A percentile compares a stretch with the other conserved stretches of the same genome.
Evolutionary conservation across 805 yeast genomes (phyloP).

Genomic region (Wickerhamomyces queroliae): DNA sequence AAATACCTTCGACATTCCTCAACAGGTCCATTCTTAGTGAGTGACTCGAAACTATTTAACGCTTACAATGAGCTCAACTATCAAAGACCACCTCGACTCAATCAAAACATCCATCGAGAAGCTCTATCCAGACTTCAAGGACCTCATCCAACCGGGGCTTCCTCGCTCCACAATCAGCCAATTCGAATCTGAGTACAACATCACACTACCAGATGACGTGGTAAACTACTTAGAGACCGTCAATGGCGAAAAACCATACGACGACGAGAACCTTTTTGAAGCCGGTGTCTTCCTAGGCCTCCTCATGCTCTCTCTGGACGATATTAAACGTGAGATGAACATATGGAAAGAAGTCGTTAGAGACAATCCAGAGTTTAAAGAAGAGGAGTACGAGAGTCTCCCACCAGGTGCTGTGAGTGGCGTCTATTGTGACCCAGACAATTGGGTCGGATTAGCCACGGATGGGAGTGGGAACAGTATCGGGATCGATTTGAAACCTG

Average conservation of each 20-base stretch:
- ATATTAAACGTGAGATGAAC: slow-evolving; percentile 7
- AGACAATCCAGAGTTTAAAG: slow-evolving; percentile 8
- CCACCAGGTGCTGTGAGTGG: slow-evolving; percentile 8
- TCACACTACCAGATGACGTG: background rate
- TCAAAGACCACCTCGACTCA: background rate
- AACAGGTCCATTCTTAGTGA: too few relatives aligned
- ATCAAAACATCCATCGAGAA: background rate
- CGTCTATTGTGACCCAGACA: slow-evolving; percentile 5
- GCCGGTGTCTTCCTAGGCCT: slow-evolving; percentile 7
- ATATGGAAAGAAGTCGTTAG: slow-evolving; percentile 10
- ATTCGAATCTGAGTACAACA: background rate
- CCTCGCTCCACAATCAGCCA: background rate
- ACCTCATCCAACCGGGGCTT: background rate
- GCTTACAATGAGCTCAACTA: background rate
- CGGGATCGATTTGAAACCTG: slow-evolving; percentile 11
- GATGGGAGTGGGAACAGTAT: slow-evolving; percentile 15
- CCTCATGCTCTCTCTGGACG: slow-evolving; percentile 3
- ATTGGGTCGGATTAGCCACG: slow-evolving; percentile 9
- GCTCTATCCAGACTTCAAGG: background rate
- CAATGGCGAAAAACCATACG: background rate
- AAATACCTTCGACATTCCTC: too few relatives aligned
- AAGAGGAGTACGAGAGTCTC: slow-evolving; percentile 1
- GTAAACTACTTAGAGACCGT: background rate
- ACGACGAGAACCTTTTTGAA: background rate
- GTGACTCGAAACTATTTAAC: too few relatives aligned